Conservation (phyloP, 2,329 filamentous ascomycete species). For the Diaporthe amygdali region DNA sequence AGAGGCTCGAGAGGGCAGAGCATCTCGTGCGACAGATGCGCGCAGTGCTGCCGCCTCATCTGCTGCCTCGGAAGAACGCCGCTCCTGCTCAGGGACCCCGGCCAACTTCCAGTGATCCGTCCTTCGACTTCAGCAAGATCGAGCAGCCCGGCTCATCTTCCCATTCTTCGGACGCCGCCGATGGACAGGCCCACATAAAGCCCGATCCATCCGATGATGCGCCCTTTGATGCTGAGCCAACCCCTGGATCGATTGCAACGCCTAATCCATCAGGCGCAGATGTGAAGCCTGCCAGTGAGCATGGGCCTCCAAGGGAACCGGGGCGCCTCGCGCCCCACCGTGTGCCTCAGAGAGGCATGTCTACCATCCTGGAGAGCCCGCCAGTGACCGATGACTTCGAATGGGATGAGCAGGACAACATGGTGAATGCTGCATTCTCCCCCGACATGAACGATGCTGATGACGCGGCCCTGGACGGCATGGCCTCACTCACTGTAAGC, state of each 20-base stretch:
- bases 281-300: slow-evolving; percentile 18
- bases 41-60: slow-evolving; percentile 33
- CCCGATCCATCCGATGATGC: slow-evolving; percentile 25
- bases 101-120: slow-evolving; percentile 18
- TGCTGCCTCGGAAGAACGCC: slow-evolving; percentile 22
- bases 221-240: slow-evolving; percentile 18
- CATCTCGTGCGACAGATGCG: slow-evolving; percentile 37
- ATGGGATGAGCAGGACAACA: slow-evolving; percentile 40
- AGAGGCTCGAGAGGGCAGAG: slow-evolving; percentile 42
- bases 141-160: slow-evolving; percentile 20
- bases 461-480: slow-evolving; percentile 41
- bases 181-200: slow-evolving; percentile 21
- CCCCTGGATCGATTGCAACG: slow-evolving; percentile 10
- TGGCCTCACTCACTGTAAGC: slow-evolving; percentile 42
- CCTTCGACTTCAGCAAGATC: slow-evolving; percentile 26
- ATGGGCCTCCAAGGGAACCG: slow-evolving; percentile 10
- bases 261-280: slow-evolving; percentile 11
- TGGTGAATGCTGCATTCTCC: slow-evolving; percentile 34
- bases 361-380: slow-evolving; percentile 36
- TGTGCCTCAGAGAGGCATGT: slow-evolving; percentile 26
- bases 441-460: slow-evolving; percentile 30
- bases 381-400: slow-evolving; percentile 43
- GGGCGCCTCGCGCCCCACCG: slow-evolving; percentile 27
- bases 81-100: slow-evolving; percentile 16
- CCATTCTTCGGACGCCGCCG: slow-evolving; percentile 14